phyloP scores from a whole-genome alignment of 345 rosid genomes.

The Microthlaspi erraticum region DNA sequence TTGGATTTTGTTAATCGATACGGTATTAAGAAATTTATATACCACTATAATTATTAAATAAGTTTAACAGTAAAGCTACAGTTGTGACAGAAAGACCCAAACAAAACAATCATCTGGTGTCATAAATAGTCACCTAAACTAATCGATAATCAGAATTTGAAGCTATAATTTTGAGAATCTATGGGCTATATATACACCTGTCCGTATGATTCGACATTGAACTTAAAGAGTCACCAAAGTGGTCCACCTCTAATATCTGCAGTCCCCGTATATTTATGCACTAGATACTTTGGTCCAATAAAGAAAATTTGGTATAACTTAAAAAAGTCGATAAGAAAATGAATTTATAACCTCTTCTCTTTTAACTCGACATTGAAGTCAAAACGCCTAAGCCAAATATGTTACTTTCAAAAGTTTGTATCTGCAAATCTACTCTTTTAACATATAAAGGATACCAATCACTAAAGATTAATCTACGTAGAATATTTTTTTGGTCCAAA shows the following conservation, averaged over 20 bases:
- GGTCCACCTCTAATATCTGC: conserved; percentile 20
- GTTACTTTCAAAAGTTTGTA: neutral
- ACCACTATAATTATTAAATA: neutral
- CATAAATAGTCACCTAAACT: conserved; percentile 7
- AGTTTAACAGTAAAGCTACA: neutral
- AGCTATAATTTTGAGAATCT: neutral
- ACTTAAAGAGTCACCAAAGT: conserved; percentile 7
- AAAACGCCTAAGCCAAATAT: neutral
- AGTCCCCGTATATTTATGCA: conserved; percentile 1
- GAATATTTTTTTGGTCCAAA: neutral
- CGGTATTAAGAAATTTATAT: neutral
- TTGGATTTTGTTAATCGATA: neutral
- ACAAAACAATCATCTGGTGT: conserved; percentile 1
- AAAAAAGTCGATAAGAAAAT: neutral
- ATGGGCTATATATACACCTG: neutral
- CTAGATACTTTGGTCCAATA: conserved; percentile 5
- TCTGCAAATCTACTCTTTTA: conserved; percentile 2
- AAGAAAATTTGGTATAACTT: neutral
- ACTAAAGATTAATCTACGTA: neutral
- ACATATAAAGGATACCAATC: neutral
- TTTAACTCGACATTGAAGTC: too few species aligned
- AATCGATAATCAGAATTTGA: neutral
- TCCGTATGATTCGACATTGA: conserved; percentile 14
- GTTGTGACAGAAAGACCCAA: conserved; percentile 1
- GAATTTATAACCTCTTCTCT: neutral